A percentile compares a stretch with the other conserved stretches of the same genome.
These are phyloP conservation scores for Fusarium buharicum DNA, from an alignment of 2,329 filamentous ascomycete species.

Conservation along the genomic window DNA sequence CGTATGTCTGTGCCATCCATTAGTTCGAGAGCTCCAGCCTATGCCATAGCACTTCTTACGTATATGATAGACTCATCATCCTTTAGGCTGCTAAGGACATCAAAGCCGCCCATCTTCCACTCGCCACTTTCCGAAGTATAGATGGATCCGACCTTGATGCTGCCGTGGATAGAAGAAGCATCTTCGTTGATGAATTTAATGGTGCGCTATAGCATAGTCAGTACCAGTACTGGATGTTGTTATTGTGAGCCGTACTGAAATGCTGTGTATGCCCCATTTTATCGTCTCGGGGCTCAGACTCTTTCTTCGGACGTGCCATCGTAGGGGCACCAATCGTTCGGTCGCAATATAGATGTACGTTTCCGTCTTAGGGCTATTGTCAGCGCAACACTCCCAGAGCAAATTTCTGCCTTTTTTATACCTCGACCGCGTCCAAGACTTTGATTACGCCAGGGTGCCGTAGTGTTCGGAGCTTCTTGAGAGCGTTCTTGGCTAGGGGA, in stretches of 20 bases:
- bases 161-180: conserved; percentile 89
- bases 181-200: conserved; percentile 97
- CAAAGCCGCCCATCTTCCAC: conserved; percentile 96
- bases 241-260: conserved; percentile 69
- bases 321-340: conserved; percentile 85
- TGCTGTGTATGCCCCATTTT: conserved; percentile 92
- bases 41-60: conserved; percentile 54
- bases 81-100: conserved; percentile 92
- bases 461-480: conserved; percentile 92
- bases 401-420: conserved; percentile 50
- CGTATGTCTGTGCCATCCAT: conserved; percentile 73
- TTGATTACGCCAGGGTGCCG: conserved; percentile 95
- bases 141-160: conserved; percentile 83
- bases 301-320: conserved; percentile 90
- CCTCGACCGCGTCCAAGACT: conserved; percentile 93
- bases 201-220: conserved; percentile 71
- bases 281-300: conserved; percentile 90
- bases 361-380: conserved; percentile 73
- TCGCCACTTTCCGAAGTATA: conserved; percentile 97
- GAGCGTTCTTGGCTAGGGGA: conserved; percentile 89
- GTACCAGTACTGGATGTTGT: not conserved
- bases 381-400: conserved; percentile 30
- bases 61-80: conserved; percentile 96
- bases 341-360: conserved; percentile 96
- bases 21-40: conserved; percentile 1